These are phyloP conservation scores for Alternaria gaisen DNA, from an alignment of 2,329 filamentous ascomycete genomes.

Conservation along the genomic window DNA sequence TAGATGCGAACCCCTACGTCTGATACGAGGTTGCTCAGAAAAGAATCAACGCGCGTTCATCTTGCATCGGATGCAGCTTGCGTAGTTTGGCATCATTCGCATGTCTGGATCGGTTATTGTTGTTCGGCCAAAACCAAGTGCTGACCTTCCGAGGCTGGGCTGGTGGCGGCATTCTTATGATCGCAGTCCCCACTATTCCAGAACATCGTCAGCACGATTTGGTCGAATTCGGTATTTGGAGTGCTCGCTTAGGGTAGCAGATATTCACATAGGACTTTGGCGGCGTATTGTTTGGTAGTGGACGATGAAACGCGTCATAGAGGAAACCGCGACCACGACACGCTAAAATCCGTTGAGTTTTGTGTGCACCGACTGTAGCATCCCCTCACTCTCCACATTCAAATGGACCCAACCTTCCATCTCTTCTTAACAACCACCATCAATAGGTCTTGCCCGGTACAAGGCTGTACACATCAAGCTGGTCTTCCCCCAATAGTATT, in stretches of 20 bases:
- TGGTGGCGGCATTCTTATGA: background rate
- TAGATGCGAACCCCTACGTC: constrained; percentile 13
- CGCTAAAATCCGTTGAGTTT: background rate
- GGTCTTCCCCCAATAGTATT: too few relatives aligned
- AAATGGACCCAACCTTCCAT: too few relatives aligned
- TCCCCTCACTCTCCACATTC: background rate
- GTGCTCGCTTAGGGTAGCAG: too few relatives aligned
- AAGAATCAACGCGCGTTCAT: background rate
- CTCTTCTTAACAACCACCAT: background rate
- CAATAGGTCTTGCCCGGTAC: background rate
- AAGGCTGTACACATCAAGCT: too few relatives aligned
- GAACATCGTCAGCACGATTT: too few relatives aligned
- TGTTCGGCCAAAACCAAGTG: background rate
- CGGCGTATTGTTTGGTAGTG: background rate
- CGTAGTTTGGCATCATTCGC: background rate
- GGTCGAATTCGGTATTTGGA: background rate
- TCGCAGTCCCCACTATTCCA: background rate
- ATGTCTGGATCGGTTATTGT: background rate
- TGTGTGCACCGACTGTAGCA: background rate
- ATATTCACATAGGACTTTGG: background rate
- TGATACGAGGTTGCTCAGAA: background rate
- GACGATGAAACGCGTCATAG: background rate
- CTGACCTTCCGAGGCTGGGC: background rate
- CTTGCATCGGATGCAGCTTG: background rate
- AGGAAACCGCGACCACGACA: background rate